These are phyloP conservation scores for Nothophytophthora sp. DNA, from an alignment of 352 stramenopile species.

Conservation along the genomic window DNA sequence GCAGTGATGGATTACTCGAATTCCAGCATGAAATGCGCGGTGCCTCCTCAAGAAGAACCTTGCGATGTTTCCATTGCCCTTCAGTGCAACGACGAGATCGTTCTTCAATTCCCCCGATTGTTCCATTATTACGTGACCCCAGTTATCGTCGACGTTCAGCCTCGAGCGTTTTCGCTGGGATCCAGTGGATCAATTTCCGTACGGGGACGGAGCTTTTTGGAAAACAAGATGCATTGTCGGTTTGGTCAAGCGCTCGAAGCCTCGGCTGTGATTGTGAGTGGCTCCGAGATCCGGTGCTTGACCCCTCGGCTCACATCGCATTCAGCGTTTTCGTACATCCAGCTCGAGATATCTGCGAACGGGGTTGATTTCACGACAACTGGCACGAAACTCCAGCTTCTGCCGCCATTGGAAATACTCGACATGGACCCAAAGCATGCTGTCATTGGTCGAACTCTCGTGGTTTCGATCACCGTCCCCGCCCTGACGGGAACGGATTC, in stretches of 20 bases:
- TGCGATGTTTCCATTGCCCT: constrained; percentile 23
- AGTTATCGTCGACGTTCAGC: constrained; percentile 14
- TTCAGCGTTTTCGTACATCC: constrained; percentile 17
- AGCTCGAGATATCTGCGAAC: constrained; percentile 35
- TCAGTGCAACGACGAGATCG: constrained; percentile 22
- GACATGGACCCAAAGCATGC: constrained; percentile 27
- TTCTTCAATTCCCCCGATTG: constrained; percentile 23
- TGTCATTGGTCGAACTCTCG: constrained; percentile 21
- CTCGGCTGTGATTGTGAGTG: constrained; percentile 13
- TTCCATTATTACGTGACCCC: constrained; percentile 37
- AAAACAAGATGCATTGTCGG: constrained; percentile 19
- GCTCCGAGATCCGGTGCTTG: constrained; percentile 26
- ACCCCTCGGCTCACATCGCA: constrained; percentile 12
- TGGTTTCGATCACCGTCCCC: constrained; percentile 23
- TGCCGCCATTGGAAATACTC: constrained; percentile 27
- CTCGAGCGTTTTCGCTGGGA: constrained; percentile 18
- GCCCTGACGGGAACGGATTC: constrained; percentile 11
- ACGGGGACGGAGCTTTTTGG: constrained; percentile 23
- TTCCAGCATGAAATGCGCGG: constrained; percentile 20
- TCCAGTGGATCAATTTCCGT: constrained; percentile 18
- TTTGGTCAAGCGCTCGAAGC: constrained; percentile 16
- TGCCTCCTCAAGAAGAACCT: constrained; percentile 13
- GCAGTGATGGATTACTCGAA: constrained; percentile 4
- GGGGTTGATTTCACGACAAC: constrained; percentile 32
- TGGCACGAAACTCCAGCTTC: constrained; percentile 20